Evolutionary conservation across 805 yeast species (phyloP).

Genomic region (Yamadazyma laniorum): DNA sequence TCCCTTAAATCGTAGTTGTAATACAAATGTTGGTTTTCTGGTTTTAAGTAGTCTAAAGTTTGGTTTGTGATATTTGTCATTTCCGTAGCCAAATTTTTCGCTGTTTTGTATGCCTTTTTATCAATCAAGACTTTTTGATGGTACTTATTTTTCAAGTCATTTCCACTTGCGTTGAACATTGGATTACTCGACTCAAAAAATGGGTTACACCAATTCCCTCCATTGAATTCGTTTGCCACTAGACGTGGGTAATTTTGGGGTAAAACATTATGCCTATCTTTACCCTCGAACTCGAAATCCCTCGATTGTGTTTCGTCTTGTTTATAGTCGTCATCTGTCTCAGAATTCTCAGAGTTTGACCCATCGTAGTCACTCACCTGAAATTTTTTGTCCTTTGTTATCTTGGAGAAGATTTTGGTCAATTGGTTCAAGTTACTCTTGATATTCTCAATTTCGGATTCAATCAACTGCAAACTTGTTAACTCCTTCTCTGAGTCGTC

Average conservation of each 20-base stretch:
- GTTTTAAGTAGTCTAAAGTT: conserved; percentile 40
- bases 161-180: conserved; percentile 42
- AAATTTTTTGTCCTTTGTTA: conserved; percentile 34
- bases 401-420: conserved; percentile 27
- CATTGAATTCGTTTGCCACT: conserved; percentile 62
- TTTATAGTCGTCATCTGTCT: conserved; percentile 7
- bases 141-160: conserved; percentile 38
- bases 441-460: conserved; percentile 37
- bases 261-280: conserved; percentile 36
- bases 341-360: conserved; percentile 30
- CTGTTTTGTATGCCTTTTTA: conserved; percentile 41
- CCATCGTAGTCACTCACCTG: conserved; percentile 35
- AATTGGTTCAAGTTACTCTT: conserved; percentile 30
- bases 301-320: background rate
- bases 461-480: conserved; percentile 28
- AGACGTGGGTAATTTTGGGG: conserved; percentile 75
- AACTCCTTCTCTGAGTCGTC: conserved; percentile 15
- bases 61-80: conserved; percentile 41
- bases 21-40: conserved; percentile 33
- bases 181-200: conserved; percentile 45
- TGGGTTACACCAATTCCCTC: conserved; percentile 79
- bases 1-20: conserved; percentile 32
- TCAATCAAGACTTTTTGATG: conserved; percentile 51
- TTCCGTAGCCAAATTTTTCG: conserved; percentile 37
- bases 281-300: conserved; percentile 16